A percentile compares a stretch with the other conserved stretches of the same genome.
phyloP scores from a whole-genome alignment of 2,329 filamentous ascomycete species.

The Ophiostoma himal-ulmi region DNA sequence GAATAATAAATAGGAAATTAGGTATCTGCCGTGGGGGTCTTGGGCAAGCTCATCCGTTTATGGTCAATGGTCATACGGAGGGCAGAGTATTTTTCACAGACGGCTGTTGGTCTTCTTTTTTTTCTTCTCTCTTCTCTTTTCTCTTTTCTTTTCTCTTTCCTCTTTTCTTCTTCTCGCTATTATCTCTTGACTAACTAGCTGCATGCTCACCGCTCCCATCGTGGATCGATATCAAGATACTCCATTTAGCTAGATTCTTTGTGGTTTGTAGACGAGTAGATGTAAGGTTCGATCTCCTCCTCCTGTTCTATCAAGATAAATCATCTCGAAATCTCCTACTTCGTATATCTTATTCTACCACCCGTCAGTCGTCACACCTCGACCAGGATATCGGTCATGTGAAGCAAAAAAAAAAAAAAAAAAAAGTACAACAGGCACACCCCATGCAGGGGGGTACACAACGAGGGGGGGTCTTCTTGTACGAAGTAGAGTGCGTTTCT shows the following conservation, averaged over 20 bases:
- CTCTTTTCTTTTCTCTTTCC: neutral
- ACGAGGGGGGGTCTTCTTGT: neutral
- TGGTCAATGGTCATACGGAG: too few species aligned
- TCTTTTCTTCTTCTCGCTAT: neutral
- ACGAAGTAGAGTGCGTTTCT: too few species aligned
- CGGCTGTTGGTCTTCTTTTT: neutral
- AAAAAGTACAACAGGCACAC: neutral
- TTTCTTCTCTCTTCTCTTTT: neutral
- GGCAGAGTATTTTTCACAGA: neutral
- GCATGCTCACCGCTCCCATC: neutral
- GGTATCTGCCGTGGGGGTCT: constrained; percentile 9
- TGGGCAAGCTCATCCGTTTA: neutral
- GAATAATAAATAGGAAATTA: neutral
- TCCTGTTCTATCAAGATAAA: neutral
- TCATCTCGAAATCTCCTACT: neutral
- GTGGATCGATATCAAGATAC: too few species aligned
- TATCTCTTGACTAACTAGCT: neutral
- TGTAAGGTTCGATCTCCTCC: too few species aligned
- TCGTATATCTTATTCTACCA: neutral
- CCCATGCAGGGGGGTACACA: constrained; percentile 1
- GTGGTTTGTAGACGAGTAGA: too few species aligned
- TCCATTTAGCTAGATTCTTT: too few species aligned
- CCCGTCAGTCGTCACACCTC: constrained; percentile 17
- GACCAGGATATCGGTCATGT: constrained; percentile 21
- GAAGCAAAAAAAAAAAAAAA: constrained; percentile 18